Evolutionary conservation across 2,329 filamentous ascomycete species (phyloP), one percentile per base, ranked within the genome.

Genomic region (Sporothrix pseudoabietina): DNA sequence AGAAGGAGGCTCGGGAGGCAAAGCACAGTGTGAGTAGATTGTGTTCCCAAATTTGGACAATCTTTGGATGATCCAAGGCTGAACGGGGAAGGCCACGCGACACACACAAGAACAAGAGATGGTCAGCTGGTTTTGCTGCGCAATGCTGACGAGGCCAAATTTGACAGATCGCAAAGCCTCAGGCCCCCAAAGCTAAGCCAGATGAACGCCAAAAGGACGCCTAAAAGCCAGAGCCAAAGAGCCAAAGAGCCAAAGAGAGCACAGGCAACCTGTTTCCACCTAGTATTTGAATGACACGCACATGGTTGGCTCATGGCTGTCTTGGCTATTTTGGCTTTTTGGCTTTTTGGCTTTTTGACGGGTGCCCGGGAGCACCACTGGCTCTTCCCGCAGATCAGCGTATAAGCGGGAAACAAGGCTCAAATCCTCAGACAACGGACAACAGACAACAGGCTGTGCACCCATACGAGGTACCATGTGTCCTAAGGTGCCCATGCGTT

Each of bases 311-410:
- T 22, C 61, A 47, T 66, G 61, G n/a, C 16, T 35, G 52, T 70
- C 49, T 19, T 39, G 14, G 26, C 14, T 44, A 4, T 14, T 16
- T n/a, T 52, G 19, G 22, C 49, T 47, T 57, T n/a, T 49, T 66
- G 63, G 63, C 63, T 52, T 49, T 44, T 32, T 35, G 35, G 35
- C 35, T 35, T 35, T 49, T 44, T 32, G 35, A 35, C 66, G 66
- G 32, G 32, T 44, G 52, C 19, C n/a, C 68, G 68, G 68, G 49
- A 55, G 68, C 52, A 70, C 52, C 52, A 57, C 68, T 70, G 68
- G 68, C 49, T 44, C 49, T 59, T 70, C 68, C 52, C 66, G 66
- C 52, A 19, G 32, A 22, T 49, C 22, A 12, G 19, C 10, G 65
- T 12, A 19, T 47, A 30, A 7, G 47, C 26, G 14, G 44, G 35